Percentiles rank a stretch among this genome's conserved stretches.
Conservation (phyloP, 352 stramenopile species). For the Saprolegnia parasitica region DNA sequence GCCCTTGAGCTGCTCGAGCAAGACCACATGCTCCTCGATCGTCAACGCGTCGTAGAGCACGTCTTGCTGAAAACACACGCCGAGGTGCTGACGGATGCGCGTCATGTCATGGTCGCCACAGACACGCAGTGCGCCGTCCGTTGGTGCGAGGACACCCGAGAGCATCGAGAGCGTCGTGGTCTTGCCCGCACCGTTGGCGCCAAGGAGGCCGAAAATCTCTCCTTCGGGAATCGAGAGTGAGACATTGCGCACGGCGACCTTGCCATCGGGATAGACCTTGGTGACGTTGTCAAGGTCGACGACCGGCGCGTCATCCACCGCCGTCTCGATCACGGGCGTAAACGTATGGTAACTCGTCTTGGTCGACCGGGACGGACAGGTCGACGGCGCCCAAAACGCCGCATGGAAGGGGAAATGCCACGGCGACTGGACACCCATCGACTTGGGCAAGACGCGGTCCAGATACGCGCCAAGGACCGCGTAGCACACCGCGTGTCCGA, state of each 20-base stretch:
- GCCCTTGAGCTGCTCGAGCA: slow-evolving; percentile 65
- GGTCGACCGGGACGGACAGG: slow-evolving; percentile 14
- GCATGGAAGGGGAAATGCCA: slow-evolving; percentile 90
- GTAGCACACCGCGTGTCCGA: slow-evolving; percentile 82
- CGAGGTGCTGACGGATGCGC: slow-evolving; percentile 48
- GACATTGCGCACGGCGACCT: slow-evolving; percentile 73
- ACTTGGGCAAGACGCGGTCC: slow-evolving; percentile 88
- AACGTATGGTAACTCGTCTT: slow-evolving; percentile 18
- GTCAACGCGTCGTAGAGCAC: slow-evolving; percentile 71
- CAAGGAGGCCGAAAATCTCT: slow-evolving; percentile 91
- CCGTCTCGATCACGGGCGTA: slow-evolving; percentile 14
- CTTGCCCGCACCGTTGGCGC: slow-evolving; percentile 92
- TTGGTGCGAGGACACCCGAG: slow-evolving; percentile 86
- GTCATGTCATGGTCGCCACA: slow-evolving; percentile 24
- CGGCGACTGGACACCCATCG: slow-evolving; percentile 86
- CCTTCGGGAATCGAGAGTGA: slow-evolving; percentile 85
- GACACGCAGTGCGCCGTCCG: slow-evolving; percentile 39
- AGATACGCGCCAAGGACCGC: slow-evolving; percentile 90
- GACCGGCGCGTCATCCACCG: slow-evolving; percentile 25
- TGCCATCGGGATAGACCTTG: slow-evolving; percentile 71
- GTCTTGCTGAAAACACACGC: slow-evolving; percentile 84
- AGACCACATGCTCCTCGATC: slow-evolving; percentile 63
- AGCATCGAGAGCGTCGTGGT: slow-evolving; percentile 96
- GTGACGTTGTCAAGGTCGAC: slow-evolving; percentile 53
- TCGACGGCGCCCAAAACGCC: slow-evolving; percentile 70